phyloP scores from a whole-genome alignment of 352 stramenopile species.

The Pythium monospermum region DNA sequence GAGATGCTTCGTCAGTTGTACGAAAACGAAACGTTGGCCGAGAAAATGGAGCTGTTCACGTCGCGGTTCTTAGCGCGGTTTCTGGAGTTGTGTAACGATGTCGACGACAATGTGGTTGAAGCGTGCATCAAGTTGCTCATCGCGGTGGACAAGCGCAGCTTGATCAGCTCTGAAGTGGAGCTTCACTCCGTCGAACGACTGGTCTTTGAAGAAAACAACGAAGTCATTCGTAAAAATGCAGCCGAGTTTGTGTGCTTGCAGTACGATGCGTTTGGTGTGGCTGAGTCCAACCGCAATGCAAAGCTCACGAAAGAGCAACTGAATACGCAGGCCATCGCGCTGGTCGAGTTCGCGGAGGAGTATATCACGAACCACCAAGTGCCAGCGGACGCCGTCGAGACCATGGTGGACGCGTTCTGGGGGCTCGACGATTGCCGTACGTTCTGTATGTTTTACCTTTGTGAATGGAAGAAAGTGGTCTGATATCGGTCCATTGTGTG shows the following conservation, averaged over 20 bases:
- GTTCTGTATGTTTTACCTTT: conserved; percentile 16
- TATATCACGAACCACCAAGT: conserved; percentile 69
- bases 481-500: conserved; percentile 10
- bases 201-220: conserved; percentile 71
- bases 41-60: conserved; percentile 77
- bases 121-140: conserved; percentile 70
- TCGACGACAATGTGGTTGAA: conserved; percentile 69
- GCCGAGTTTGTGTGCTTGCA: conserved; percentile 86
- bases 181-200: conserved; percentile 73
- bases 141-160: conserved; percentile 69
- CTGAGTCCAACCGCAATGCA: conserved; percentile 47
- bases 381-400: conserved; percentile 56
- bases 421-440: conserved; percentile 80
- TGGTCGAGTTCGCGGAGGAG: conserved; percentile 88
- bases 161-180: conserved; percentile 79
- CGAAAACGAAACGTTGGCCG: conserved; percentile 52
- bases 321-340: conserved; percentile 79
- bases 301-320: conserved; percentile 80
- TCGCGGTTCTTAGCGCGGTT: conserved; percentile 72
- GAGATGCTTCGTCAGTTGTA: conserved; percentile 84
- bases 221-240: conserved; percentile 69
- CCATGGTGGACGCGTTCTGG: conserved; percentile 83
- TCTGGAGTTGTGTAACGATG: conserved; percentile 76
- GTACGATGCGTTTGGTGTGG: conserved; percentile 84
- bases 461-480: not conserved